Evolutionary conservation across 2,329 filamentous ascomycete species (phyloP).

Genomic region (Chrysoporthe austroafricana): DNA sequence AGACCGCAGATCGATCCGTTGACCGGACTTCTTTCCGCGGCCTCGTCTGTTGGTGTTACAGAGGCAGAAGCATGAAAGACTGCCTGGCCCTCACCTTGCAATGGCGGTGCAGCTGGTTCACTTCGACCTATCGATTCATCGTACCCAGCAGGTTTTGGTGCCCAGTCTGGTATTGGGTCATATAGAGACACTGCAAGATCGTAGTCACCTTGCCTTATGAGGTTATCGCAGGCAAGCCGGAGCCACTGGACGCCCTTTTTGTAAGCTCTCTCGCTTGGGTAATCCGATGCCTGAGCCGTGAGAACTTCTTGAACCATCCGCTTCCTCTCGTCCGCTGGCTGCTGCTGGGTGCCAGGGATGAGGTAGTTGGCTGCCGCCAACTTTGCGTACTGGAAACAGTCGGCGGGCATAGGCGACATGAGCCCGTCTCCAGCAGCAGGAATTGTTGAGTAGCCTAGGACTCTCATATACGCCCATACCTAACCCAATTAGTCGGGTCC

Average conservation of each 20-base stretch:
- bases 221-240: constrained; percentile 27
- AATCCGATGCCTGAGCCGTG: constrained; percentile 20
- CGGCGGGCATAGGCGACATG: constrained; percentile 28
- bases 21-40: background rate
- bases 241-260: constrained; percentile 28
- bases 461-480: constrained; percentile 33
- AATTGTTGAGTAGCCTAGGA: constrained; percentile 29
- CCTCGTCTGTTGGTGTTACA: background rate
- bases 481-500: background rate
- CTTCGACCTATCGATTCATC: background rate
- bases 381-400: constrained; percentile 30
- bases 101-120: background rate
- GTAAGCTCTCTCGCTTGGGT: constrained; percentile 27
- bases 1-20: background rate
- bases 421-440: constrained; percentile 24
- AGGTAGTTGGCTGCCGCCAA: constrained; percentile 27
- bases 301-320: constrained; percentile 30
- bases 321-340: constrained; percentile 28
- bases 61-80: background rate
- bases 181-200: constrained; percentile 31
- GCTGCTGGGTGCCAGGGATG: constrained; percentile 25
- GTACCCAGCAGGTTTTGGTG: constrained; percentile 21
- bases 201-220: constrained; percentile 30
- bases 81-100: background rate
- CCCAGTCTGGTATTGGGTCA: constrained; percentile 29